Conservation (phyloP, 2,329 filamentous ascomycete genomes). For the Myriangium duriaei region DNA sequence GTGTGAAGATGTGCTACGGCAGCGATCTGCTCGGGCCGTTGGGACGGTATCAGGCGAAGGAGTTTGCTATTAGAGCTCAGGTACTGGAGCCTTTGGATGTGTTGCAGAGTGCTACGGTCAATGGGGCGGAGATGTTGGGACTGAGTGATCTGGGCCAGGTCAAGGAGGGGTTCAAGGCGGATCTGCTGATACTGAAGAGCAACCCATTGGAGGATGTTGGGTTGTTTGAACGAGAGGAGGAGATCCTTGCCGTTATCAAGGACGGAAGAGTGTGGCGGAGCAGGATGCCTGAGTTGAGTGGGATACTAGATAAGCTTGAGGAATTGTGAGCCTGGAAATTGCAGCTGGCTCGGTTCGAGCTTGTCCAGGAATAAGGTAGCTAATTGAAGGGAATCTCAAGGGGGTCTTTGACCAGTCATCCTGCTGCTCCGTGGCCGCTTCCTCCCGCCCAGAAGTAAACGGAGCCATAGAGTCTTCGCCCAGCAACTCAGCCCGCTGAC, state of each 20-base stretch:
- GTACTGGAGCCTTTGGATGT: slow-evolving; percentile 33
- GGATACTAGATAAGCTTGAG: too few species aligned
- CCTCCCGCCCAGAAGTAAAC: too few species aligned
- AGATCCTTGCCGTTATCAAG: slow-evolving; percentile 41
- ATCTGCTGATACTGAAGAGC: slow-evolving; percentile 39
- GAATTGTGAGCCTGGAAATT: too few species aligned
- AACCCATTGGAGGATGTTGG: slow-evolving; percentile 46
- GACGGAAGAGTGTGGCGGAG: slow-evolving; percentile 37
- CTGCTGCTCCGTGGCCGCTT: too few species aligned
- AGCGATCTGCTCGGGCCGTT: slow-evolving; percentile 43
- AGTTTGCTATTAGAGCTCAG: slow-evolving; percentile 35
- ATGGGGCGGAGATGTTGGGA: slow-evolving; percentile 39
- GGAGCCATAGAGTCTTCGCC: too few species aligned
- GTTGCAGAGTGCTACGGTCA: slow-evolving; percentile 41
- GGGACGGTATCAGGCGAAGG: slow-evolving; percentile 35
- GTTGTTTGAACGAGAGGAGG: slow-evolving; percentile 37
- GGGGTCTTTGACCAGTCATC: too few species aligned
- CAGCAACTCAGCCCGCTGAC: too few species aligned
- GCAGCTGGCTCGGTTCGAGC: too few species aligned
- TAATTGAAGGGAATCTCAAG: too few species aligned
- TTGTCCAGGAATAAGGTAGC: too few species aligned
- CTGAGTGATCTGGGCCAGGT: slow-evolving; percentile 39
- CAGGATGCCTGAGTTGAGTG: too few species aligned
- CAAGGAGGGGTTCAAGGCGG: slow-evolving; percentile 38
- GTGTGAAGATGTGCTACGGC: slow-evolving; percentile 45